Base-by-base conservation (phyloP, 2,329 filamentous ascomycete genomes). In the Paraconiothyrium brasiliense region DNA sequence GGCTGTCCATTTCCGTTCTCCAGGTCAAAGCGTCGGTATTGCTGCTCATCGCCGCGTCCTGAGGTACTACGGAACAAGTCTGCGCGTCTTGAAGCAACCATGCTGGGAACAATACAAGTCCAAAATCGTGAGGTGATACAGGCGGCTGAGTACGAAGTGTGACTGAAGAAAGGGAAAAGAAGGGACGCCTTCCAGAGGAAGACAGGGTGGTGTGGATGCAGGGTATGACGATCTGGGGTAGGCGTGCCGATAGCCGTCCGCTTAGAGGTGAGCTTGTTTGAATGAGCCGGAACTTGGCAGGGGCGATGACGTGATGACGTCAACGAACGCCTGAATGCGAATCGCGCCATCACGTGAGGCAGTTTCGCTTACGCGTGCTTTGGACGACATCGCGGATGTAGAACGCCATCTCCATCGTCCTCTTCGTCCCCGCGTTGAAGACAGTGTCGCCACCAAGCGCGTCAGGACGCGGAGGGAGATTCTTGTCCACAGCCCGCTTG, bases 1-100 rank as follows among this genome's bases (percentile, higher is more conserved):
- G 64, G 66, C 8, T 64, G 47, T 30, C 70, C 71, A 51, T 76
- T 74, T 11, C 72, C 73, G 37, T 61, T 70, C 59, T 78, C 75
- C 3, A 78, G 14, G 34, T 78, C 75, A 37, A 60, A 50, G 27
- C 67, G 67, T 47, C 67, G 55, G 58, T 68, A 66, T 22, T 65
- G 62, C 50, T 61, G 55, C 54, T 59, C 14, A 11, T 44, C 43
- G 11, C 30, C 43, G 11, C 30, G 14, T 14, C 50, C 56, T 9
- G 63, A 65, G 34, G 54, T 46, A 34, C 39, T 55, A 22, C 59
- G 64, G 14, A 69, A 63, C 9, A 74, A 55, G 30, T 67, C 66
- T 22, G 62, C 64, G 41, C 41, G 61, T 52, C 71, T 57, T 16
- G 59, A 61, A 35, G 71, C 69, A 24, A 73, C 72, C 72, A 74